Evolutionary conservation across 2,329 filamentous ascomycete species (phyloP), one percentile per base, ranked within the genome.

Genomic region (Aspergillus quadricinctus): DNA sequence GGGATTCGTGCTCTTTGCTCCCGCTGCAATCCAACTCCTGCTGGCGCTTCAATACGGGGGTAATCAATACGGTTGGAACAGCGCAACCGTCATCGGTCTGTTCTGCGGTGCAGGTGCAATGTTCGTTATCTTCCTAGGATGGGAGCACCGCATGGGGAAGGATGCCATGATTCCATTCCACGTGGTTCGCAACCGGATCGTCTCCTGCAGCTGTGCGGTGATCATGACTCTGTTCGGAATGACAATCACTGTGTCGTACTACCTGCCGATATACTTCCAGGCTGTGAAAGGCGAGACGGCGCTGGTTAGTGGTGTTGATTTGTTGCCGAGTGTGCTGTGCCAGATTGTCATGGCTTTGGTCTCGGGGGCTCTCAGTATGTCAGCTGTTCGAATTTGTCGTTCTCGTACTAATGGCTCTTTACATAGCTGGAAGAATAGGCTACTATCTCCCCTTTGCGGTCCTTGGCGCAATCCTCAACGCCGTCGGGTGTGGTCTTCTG

Each of bases 231-330:
- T 77, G 56, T 69, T 77, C 58, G 58, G 70, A 2, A 58, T 65
- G 3, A 70, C 71, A 7, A 54, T 58, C 40, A 71, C 69, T 45
- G 62, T 72, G 52, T 52, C 77, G 1, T 80, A 77, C 64, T 80
- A 78, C 61, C 66, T 80, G 0, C 77, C 78, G 8, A 76, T 81
- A 35, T 81, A 79, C 61, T 81, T 81, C 66, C 78, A 81, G 63
- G 67, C 69, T 1, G 69, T 79, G 8, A 60, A 65, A 21, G 66
- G 68, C 49, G 65, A 67, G 8, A 59, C 61, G 1, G 59, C 68
- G 0, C 51, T 68, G 27, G 56, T 65, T 41, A 68, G 66, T 29
- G 67, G 68, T 21, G 66, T 70, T 1, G 55, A 68, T 40, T 25
- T 69, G 25, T 53, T 70, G 0, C 67, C 68, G 1, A 61, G 59